These are phyloP conservation scores for Wickerhamomyces bovis DNA, from an alignment of 805 yeast species.

Conservation along the genomic window DNA sequence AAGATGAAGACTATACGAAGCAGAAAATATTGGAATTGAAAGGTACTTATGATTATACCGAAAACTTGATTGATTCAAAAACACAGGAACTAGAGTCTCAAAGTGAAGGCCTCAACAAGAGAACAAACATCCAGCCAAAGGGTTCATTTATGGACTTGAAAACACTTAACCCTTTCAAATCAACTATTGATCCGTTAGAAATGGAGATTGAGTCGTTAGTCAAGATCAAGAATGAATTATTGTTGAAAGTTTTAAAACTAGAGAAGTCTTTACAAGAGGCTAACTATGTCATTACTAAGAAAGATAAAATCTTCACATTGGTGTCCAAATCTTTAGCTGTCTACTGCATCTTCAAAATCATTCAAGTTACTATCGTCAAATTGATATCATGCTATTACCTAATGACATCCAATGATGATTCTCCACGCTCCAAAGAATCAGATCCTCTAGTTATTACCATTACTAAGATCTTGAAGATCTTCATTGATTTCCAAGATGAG, in stretches of 20 bases:
- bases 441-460: slow-evolving; percentile 36
- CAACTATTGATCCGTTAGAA: slow-evolving; percentile 5
- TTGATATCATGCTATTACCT: slow-evolving; percentile 21
- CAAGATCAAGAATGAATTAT: slow-evolving; percentile 21
- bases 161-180: slow-evolving; percentile 6
- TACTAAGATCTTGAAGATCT: slow-evolving; percentile 27
- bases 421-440: slow-evolving; percentile 12
- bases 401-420: slow-evolving; percentile 5
- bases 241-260: slow-evolving; percentile 12
- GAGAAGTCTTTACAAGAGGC: slow-evolving; percentile 7
- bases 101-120: slow-evolving; percentile 7
- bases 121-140: slow-evolving; percentile 16
- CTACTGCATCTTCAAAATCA: slow-evolving; percentile 32
- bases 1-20: slow-evolving; percentile 2
- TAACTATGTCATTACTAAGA: background rate
- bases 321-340: slow-evolving; percentile 19
- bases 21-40: slow-evolving; percentile 10
- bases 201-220: slow-evolving; percentile 18
- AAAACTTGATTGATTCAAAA: slow-evolving; percentile 14
- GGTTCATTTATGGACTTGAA: slow-evolving; percentile 19
- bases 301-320: slow-evolving; percentile 1
- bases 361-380: slow-evolving; percentile 25
- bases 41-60: slow-evolving; percentile 15
- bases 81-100: slow-evolving; percentile 8
- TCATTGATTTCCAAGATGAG: slow-evolving; percentile 29